Base-by-base conservation (phyloP, 202 grass and related monocot genomes). In the Setaria viridis region DNA sequence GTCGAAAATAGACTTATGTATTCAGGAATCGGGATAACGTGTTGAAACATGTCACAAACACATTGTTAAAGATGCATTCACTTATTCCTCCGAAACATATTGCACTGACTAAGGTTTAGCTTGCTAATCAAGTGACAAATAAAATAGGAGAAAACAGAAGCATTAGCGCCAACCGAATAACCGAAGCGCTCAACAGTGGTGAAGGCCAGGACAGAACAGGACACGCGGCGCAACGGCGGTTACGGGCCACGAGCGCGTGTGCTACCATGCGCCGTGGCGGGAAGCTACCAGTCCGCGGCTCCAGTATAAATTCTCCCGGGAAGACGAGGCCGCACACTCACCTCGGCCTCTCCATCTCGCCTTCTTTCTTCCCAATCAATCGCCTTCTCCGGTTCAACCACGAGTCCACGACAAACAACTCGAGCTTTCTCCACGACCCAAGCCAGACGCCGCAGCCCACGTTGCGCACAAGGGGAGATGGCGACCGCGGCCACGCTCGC, bases 281-380 rank as follows among this genome's bases (percentile, higher is more conserved):
- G 48, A 91, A 88, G 77, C 77, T 41, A 15, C 37, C 39, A 53
- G n/a, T 15, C 4, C 80, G 35, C 76, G 62, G 49, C 80, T 70
- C 70, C 77, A 65, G 81, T 91, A 88, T 91, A 91, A 91, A 91
- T 77, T 81, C 55, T 63, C n/a, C 71, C 81, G 62, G 47, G 29
- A 79, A 81, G 50, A 47, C 85, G 21, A 66, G 54, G 45, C 58
- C 87, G 29, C 74, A 51, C 67, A 12, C 7, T 15, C 17, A 14
- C 70, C 70, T 4, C 46, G 19, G 35, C 74, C 15, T 42, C 64
- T 21, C 7, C 7, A 46, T 4, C 13, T 25, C 78, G 9, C 20
- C 55, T 7, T 56, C 70, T 74, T 6, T 41, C 34, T 54, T 80
- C 75, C 15, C 60, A 21, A 7, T 45, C 70, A 32, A 54, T 11